Percentiles rank a stretch among this genome's conserved stretches.
Evolutionary conservation across 352 stramenopile genomes (phyloP).

Genomic region (Globisporangium paroecandrum): DNA sequence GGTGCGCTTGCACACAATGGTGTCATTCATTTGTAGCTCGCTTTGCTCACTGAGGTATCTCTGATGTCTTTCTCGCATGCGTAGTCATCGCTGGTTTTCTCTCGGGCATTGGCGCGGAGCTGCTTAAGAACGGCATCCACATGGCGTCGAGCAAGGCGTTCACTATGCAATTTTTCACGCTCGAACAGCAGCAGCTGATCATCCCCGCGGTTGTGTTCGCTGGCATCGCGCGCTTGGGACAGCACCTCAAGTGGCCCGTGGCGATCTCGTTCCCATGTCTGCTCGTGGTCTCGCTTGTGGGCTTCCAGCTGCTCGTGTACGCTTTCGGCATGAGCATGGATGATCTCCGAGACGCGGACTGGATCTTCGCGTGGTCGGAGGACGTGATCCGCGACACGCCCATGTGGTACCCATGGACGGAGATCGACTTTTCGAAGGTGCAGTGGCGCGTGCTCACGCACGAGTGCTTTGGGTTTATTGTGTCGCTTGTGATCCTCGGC

Average conservation of each 20-base stretch:
- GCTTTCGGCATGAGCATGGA: constrained; percentile 33
- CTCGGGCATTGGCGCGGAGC: constrained; percentile 69
- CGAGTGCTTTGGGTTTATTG: constrained; percentile 59
- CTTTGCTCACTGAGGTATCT: background rate
- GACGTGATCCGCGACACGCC: constrained; percentile 60
- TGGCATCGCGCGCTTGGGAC: constrained; percentile 42
- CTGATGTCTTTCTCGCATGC: background rate
- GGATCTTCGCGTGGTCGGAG: constrained; percentile 69
- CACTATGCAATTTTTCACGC: constrained; percentile 50
- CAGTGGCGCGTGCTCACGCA: constrained; percentile 55
- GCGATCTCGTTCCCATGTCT: constrained; percentile 73
- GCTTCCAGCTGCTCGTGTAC: constrained; percentile 50
- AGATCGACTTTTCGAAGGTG: constrained; percentile 60
- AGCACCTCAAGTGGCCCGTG: constrained; percentile 60
- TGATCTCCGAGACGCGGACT: constrained; percentile 28
- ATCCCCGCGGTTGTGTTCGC: constrained; percentile 64
- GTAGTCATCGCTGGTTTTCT: constrained; percentile 76
- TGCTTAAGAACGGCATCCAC: constrained; percentile 80
- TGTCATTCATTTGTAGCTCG: background rate
- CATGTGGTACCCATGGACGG: constrained; percentile 74
- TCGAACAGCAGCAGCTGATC: constrained; percentile 49
- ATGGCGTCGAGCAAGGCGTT: constrained; percentile 65
- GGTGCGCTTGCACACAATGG: constrained; percentile 11
- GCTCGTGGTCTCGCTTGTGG: constrained; percentile 49
- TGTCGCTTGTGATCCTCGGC: constrained; percentile 71